phyloP scores from a whole-genome alignment of 108 stramenopile genomes.

The Licmophora abbreviata region DNA sequence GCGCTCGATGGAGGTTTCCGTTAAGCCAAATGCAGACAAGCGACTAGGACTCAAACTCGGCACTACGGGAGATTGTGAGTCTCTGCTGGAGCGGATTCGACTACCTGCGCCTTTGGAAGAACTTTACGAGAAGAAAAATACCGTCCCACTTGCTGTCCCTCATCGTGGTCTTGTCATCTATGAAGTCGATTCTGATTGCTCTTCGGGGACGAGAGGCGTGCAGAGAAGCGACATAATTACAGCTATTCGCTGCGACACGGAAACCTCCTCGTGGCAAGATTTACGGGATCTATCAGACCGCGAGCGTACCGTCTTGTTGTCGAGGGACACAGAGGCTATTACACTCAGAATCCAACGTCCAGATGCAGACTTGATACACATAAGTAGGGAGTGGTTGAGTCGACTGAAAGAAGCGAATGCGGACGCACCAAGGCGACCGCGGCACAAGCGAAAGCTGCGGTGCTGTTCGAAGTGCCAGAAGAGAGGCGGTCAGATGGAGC shows the following conservation, averaged over 20 bases:
- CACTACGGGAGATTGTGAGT: no score
- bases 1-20: no score
- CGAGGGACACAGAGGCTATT: constrained; percentile 6
- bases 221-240: constrained; percentile 17
- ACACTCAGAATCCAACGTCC: constrained; percentile 16
- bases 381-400: constrained; percentile 11
- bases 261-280: no score
- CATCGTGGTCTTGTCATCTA: background rate
- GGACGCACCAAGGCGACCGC: background rate
- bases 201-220: background rate
- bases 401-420: constrained; percentile 5
- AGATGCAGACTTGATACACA: constrained; percentile 9
- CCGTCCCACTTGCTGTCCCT: background rate
- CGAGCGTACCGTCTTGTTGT: constrained; percentile 5
- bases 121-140: background rate
- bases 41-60: no score
- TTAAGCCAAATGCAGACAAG: no score
- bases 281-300: no score
- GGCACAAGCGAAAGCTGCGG: no score
- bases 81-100: no score
- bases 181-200: background rate
- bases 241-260: no score
- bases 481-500: background rate
- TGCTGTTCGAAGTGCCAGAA: background rate
- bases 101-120: background rate